Conservation (phyloP, 768 basidiomycete species). For the Phanerochaete sordida region DNA sequence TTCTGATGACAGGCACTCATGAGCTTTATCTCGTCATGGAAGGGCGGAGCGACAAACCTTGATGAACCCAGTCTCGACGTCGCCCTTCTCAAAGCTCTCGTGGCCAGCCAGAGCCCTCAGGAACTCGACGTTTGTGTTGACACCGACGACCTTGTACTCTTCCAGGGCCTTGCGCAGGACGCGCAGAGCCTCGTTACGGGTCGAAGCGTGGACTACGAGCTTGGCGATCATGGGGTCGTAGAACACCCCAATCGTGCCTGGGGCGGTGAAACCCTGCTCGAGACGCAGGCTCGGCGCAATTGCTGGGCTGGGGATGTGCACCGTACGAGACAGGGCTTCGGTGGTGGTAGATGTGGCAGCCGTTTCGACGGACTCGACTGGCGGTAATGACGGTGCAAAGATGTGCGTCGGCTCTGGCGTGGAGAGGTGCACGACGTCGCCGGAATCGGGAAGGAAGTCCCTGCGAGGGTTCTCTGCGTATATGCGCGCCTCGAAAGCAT, state of each 20-base stretch:
- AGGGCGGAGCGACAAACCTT: conserved; percentile 41
- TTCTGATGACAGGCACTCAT: conserved; percentile 49
- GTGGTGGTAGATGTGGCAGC: neutral
- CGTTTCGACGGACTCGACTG: conserved; percentile 19
- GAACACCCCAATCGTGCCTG: conserved; percentile 79
- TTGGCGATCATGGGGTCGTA: conserved; percentile 94
- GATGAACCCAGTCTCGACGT: conserved; percentile 94
- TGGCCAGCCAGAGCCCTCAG: conserved; percentile 75
- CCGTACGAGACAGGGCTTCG: conserved; percentile 14
- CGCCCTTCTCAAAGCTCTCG: conserved; percentile 66
- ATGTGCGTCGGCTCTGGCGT: conserved; percentile 71
- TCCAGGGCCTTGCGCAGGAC: conserved; percentile 77
- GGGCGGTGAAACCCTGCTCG: conserved; percentile 84
- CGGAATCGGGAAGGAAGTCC: conserved; percentile 90
- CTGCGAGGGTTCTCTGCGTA: conserved; percentile 95
- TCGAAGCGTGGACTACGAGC: conserved; percentile 82
- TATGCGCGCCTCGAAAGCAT: conserved; percentile 92
- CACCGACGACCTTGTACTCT: conserved; percentile 88
- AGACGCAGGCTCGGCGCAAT: conserved; percentile 71
- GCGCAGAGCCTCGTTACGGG: conserved; percentile 80
- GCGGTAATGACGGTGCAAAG: conserved; percentile 51
- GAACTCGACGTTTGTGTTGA: conserved; percentile 91
- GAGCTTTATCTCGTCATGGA: neutral
- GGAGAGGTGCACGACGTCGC: conserved; percentile 73
- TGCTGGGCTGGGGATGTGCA: conserved; percentile 13